Conservation (phyloP, 495 filamentous ascomycete species). For the Tuber microsphaerosporum region DNA sequence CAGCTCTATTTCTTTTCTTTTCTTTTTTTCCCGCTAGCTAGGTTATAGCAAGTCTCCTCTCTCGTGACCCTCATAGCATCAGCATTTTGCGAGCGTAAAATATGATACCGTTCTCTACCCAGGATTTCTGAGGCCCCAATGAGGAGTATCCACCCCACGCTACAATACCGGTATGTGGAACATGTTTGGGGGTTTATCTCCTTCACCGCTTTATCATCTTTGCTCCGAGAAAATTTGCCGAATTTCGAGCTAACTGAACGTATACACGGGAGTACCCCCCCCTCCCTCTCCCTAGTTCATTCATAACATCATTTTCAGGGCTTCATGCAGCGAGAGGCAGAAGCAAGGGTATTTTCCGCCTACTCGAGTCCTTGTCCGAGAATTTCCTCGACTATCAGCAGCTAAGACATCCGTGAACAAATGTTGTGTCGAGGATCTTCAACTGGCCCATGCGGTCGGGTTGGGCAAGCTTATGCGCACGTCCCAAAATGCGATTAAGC, state of each 20-base stretch:
- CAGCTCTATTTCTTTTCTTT: slow-evolving; percentile 15
- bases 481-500: slow-evolving; percentile 33
- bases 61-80: not conserved
- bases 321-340: not conserved
- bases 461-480: slow-evolving; percentile 33
- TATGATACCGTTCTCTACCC: not conserved
- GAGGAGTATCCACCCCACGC: not conserved
- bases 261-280: not conserved
- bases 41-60: not conserved
- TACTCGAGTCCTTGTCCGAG: not conserved
- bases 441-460: slow-evolving; percentile 36
- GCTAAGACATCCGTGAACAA: not conserved
- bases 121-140: not conserved
- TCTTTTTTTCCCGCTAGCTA: slow-evolving; percentile 8
- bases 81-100: not conserved
- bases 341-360: slow-evolving; percentile 4
- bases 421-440: slow-evolving; percentile 32
- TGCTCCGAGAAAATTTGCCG: not conserved
- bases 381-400: not conserved
- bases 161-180: too few species aligned
- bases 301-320: not conserved
- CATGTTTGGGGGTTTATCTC: not conserved
- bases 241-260: not conserved
- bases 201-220: not conserved
- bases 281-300: not conserved